Base-by-base conservation (phyloP, 257 asterid species). In the Solanum commersonii region DNA sequence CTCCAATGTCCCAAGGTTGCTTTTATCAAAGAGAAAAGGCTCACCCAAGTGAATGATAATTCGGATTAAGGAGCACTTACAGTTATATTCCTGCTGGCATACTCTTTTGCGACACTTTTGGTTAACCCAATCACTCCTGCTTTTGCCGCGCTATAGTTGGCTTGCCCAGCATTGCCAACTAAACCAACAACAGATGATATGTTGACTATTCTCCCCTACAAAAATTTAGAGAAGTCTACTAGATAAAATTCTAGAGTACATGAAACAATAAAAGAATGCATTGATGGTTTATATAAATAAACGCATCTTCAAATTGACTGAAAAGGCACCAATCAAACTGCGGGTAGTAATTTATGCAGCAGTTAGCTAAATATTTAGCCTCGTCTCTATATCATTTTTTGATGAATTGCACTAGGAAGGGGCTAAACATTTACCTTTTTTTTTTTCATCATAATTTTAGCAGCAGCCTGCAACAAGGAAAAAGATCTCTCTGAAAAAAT, bases 391-490 rank as follows among this genome's bases (percentile, higher is more conserved):
- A 79, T 79, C 84, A 40, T 44, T 44, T 77, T 44, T 44, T 23
- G 10, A 42, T 79, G 38, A 42, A 44, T 79, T 42, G 84, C 65
- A 79, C 20, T 27, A 44, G 65, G 65, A 78, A 79, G 38, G 65
- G 16, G 15, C 84, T 44, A 29, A 29, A 9, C 10, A 71, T 33
- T 77, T 93, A 97, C 99, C 98, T 94, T 93, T 93, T 86, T 95
- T 97, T 96, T 96, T 94, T 92, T 97, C 98, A 96, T 94, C 99
- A 96, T 96, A 87, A 97, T 46, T 91, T 95, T 97, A 81, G 99
- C 98, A 84, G 98, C 99, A 40, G 97, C 99, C 98, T 96, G 96
- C 88, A 94, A 88, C 91, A 71, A 72, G 88, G 60, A 85, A 87
- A 76, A 87, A 67, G 65, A 8, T 86, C 83, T 90, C 84, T 89